Evolutionary conservation across 1,139 yeast species (phyloP).

Genomic region (Lodderomyces oxycetoniae): DNA sequence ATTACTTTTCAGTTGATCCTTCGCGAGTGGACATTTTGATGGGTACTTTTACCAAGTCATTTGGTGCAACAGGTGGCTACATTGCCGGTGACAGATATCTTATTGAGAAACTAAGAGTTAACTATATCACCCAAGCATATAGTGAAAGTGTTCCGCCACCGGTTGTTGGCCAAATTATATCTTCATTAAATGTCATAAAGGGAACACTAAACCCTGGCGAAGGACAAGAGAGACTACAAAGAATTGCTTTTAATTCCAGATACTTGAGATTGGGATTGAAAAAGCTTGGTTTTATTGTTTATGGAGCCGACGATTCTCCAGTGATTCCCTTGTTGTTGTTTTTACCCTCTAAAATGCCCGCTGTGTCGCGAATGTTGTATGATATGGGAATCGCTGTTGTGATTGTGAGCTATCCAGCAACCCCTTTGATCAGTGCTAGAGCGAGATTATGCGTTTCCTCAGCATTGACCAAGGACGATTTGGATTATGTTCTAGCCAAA

Average conservation of each 20-base stretch:
- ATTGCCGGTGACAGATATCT: conserved; percentile 67
- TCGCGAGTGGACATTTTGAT: conserved; percentile 74
- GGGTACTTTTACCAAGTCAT: conserved; percentile 97
- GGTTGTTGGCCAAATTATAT: conserved; percentile 79
- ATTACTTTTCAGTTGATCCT: conserved; percentile 80
- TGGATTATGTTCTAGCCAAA: conserved; percentile 71
- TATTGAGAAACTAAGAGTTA: conserved; percentile 70
- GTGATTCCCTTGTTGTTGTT: conserved; percentile 85
- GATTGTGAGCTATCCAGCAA: conserved; percentile 96
- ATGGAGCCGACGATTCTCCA: conserved; percentile 96
- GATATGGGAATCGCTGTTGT: conserved; percentile 86
- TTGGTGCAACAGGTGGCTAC: conserved; percentile 99
- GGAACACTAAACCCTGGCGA: conserved; percentile 90
- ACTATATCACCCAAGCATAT: conserved; percentile 68
- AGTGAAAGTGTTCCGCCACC: conserved; percentile 90
- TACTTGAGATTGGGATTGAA: conserved; percentile 86
- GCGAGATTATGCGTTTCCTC: conserved; percentile 91
- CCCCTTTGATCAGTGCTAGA: conserved; percentile 86
- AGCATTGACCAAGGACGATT: conserved; percentile 88
- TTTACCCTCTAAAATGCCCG: conserved; percentile 93
- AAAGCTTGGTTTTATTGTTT: conserved; percentile 87
- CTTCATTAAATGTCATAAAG: conserved; percentile 72
- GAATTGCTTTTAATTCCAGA: conserved; percentile 94
- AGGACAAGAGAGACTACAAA: conserved; percentile 82
- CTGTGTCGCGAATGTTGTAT: conserved; percentile 77